phyloP scores from a whole-genome alignment of 495 filamentous ascomycete species.

The Xylaria intraflava region DNA sequence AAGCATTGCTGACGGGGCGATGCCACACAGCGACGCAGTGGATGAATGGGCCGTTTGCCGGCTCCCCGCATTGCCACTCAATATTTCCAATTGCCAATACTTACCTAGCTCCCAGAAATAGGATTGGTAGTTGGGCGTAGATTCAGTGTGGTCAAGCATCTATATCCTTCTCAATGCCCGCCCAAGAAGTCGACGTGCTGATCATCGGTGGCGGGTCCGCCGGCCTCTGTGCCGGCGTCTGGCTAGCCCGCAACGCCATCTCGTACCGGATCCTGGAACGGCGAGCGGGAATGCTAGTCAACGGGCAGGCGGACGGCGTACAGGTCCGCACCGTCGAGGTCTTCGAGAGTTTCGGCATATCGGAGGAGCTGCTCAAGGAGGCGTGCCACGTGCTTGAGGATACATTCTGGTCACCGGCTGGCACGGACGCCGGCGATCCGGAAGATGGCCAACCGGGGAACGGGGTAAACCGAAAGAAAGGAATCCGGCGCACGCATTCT shows the following conservation, averaged over 20 bases:
- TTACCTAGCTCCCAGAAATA: too few species aligned
- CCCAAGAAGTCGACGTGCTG: conserved; percentile 42
- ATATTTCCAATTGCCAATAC: too few species aligned
- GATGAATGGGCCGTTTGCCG: too few species aligned
- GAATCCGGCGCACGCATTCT: conserved; percentile 47
- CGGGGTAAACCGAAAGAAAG: conserved; percentile 25
- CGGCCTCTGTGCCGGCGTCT: conserved; percentile 60
- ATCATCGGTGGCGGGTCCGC: conserved; percentile 65
- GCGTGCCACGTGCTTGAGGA: conserved; percentile 65
- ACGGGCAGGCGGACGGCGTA: conserved; percentile 76
- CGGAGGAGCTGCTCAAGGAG: conserved; percentile 63
- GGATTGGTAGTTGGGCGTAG: too few species aligned
- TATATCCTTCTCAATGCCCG: not conserved
- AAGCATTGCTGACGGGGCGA: too few species aligned
- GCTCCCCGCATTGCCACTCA: too few species aligned
- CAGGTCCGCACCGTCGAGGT: conserved; percentile 78
- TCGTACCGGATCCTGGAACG: conserved; percentile 59
- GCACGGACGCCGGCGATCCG: not conserved
- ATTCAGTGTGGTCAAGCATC: too few species aligned
- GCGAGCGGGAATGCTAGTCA: conserved; percentile 50
- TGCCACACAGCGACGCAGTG: too few species aligned
- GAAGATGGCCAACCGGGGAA: not conserved
- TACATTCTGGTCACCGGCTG: conserved; percentile 49
- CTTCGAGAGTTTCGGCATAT: conserved; percentile 69
- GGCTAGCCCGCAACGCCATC: conserved; percentile 57